These are phyloP conservation scores for Daldinia concentrica DNA, from an alignment of 495 filamentous ascomycete species.

Conservation along the genomic window DNA sequence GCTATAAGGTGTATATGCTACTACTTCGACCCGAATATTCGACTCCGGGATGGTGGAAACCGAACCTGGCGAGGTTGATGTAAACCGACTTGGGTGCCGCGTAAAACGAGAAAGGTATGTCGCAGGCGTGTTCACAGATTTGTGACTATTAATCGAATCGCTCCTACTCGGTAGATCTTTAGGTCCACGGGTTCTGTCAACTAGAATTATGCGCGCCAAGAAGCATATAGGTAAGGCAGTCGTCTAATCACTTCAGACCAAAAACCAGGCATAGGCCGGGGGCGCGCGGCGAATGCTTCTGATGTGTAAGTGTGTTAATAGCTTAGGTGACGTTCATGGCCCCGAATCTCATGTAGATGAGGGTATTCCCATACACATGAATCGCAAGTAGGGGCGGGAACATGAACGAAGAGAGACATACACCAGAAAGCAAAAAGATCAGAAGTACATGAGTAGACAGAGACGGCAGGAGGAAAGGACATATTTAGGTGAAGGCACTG, in stretches of 20 bases:
- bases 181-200: constrained; percentile 8
- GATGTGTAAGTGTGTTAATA: constrained; percentile 16
- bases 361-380: constrained; percentile 43
- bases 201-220: constrained; percentile 8
- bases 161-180: constrained; percentile 8
- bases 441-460: constrained; percentile 28
- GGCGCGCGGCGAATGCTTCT: constrained; percentile 20
- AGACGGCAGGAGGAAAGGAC: constrained; percentile 26
- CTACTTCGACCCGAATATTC: not conserved
- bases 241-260: constrained; percentile 23
- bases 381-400: constrained; percentile 25
- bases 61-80: not conserved
- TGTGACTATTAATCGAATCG: constrained; percentile 7
- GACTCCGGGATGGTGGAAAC: not conserved
- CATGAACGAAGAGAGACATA: constrained; percentile 20
- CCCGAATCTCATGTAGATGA: constrained; percentile 36
- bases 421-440: constrained; percentile 30
- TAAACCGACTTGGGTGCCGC: constrained; percentile 2
- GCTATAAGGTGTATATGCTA: not conserved
- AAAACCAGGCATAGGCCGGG: constrained; percentile 7
- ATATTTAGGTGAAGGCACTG: constrained; percentile 34
- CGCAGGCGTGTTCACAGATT: not conserved
- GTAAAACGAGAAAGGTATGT: constrained; percentile 11
- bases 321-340: constrained; percentile 39
- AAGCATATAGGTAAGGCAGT: constrained; percentile 10